Base-by-base conservation (phyloP, 2,329 filamentous ascomycete species). In the Dothideomycetes sp. region DNA sequence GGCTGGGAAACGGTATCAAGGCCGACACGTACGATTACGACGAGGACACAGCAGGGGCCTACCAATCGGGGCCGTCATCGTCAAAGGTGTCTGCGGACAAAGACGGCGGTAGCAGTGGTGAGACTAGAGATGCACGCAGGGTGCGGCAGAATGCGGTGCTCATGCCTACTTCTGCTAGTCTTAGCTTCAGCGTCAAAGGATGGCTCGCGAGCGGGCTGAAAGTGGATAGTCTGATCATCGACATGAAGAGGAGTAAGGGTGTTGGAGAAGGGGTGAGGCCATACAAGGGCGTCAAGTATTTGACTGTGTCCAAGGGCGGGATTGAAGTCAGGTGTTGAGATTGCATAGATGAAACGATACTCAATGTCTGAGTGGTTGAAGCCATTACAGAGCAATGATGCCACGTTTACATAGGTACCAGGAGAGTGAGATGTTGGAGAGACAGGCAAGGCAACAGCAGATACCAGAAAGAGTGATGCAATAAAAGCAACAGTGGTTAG, bases 211-310 rank as follows among this genome's bases (percentile, higher is more conserved):
- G 75, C 47, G 77, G 77, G 3, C 68, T 81, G 49, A 73, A 69
- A 45, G 77, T 81, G 2, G 76, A 80, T 38, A 72, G 69, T 48
- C 54, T 81, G 45, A 65, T 66, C n/a, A 61, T 81, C 11, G 75
- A 80, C 56, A 68, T 76, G n/a, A 80, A 84, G 58, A 87, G 81
- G 64, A 94, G 85, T 60, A 75, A 81, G 42, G 91, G 91, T 0
- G 54, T 98, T 34, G 86, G 86, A 0, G 86, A 94, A 49, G 78
- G 83, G 2, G 78, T 96, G 30, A 93, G 87, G 63, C 91, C 91
- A 17, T 96, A 94, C 63, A 98, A 96, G 64, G 91, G 91, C 1
- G 91, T 98, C 49, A 98, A 98, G 64, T 98, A 98, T 61, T 59
- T 98, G 51, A 95, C 88, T 49, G 73, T 79, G 10, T 77, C 73